Percentiles rank a stretch among this genome's conserved stretches.
Conservation (phyloP, 1,139 yeast species). For the Arxiozyma heterogenica region DNA sequence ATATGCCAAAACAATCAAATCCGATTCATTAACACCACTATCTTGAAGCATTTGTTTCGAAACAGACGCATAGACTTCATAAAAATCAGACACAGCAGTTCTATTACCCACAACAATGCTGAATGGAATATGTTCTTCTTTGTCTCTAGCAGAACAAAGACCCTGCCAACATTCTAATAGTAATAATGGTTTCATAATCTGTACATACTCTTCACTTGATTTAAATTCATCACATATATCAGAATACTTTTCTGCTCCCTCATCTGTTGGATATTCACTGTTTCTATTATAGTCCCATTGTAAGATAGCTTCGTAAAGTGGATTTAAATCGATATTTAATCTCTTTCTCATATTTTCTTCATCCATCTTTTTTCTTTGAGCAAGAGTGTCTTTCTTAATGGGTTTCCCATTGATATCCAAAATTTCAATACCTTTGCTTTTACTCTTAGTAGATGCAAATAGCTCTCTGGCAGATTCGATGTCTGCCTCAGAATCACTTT, state of each 20-base stretch:
- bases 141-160: conserved; percentile 60
- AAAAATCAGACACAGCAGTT: conserved; percentile 75
- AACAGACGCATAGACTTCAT: conserved; percentile 78
- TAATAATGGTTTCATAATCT: conserved; percentile 67
- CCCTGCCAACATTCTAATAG: conserved; percentile 94
- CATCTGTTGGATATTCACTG: conserved; percentile 51
- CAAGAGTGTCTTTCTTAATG: conserved; percentile 17
- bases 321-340: conserved; percentile 66
- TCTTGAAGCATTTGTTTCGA: conserved; percentile 44
- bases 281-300: conserved; percentile 66
- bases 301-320: conserved; percentile 60
- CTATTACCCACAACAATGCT: conserved; percentile 66
- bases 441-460: conserved; percentile 28
- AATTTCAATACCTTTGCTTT: conserved; percentile 26
- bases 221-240: conserved; percentile 39
- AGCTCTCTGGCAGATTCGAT: conserved; percentile 31
- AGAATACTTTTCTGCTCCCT: conserved; percentile 32
- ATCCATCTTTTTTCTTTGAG: conserved; percentile 45
- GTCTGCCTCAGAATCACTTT: conserved; percentile 31
- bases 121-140: conserved; percentile 58
- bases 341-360: conserved; percentile 75
- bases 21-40: conserved; percentile 60
- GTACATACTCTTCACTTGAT: conserved; percentile 54
- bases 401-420: conserved; percentile 29
- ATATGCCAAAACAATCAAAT: conserved; percentile 60